Evolutionary conservation across 2,329 filamentous ascomycete species (phyloP), one percentile per base, ranked within the genome.

Genomic region (Claviceps sp.): DNA sequence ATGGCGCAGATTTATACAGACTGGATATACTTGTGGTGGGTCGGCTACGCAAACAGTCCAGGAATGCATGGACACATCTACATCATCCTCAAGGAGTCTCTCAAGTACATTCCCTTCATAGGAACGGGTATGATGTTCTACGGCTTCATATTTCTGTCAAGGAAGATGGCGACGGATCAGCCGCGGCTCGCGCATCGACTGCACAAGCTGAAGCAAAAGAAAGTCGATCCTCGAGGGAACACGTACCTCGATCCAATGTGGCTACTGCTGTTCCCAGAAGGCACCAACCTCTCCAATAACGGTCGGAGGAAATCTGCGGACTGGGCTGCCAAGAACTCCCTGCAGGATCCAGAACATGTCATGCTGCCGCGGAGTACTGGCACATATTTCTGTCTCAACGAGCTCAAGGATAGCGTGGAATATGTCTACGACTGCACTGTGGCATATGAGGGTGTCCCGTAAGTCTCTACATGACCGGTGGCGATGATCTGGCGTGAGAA

Each of bases 371-470:
- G 89, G 50, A 89, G 86, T 64, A 93, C 87, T 0, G 89, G 89
- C 48, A 78, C 86, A 56, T 85, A 80, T 57, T 94, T 89, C 62
- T 90, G 86, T 59, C 68, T 95, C 44, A 82, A 83, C 56, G 83
- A 94, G 65, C 71, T 95, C 14, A 80, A 80, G 59, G 79, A 77
- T 8, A 84, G 83, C 0, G 81, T 90, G 0, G 85, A 93, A 11
- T 94, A 87, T 70, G 73, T 95, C 1, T 95, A 95, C 60, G 89
- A 95, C 68, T 96, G 90, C 67, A 97, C 93, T 0, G 84, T 98
- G 52, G 90, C 89, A 4, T 98, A 98, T 63, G 91, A 96, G 68
- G 91, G 93, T 14, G 80, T 95, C 44, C 87, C 87, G 84, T 91
- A 78, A 75, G 88, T 84, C 50, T n/a, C 13, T 30, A 8, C 30